A percentile compares a stretch with the other conserved stretches of the same genome.
Conservation (phyloP, 2,329 filamentous ascomycete species). For the Truncatella angustata region DNA sequence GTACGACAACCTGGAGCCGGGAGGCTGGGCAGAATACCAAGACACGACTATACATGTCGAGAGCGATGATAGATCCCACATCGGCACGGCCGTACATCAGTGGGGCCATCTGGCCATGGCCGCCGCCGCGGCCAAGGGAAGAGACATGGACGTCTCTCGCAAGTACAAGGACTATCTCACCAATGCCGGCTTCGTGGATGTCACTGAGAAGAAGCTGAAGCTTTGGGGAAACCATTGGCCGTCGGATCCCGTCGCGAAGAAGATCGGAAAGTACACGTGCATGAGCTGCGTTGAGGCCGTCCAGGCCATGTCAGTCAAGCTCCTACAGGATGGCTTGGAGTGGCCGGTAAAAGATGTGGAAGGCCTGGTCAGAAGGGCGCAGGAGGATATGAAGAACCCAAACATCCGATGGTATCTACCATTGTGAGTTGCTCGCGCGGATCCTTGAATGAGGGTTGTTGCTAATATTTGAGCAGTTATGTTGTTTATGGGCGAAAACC, state of each 20-base stretch:
- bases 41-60: slow-evolving; percentile 3
- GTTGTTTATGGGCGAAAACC: no score
- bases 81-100: slow-evolving; percentile 2
- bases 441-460: no score
- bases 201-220: slow-evolving; percentile 1
- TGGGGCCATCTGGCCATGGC: slow-evolving; percentile 1
- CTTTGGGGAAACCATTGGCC: slow-evolving; percentile 8
- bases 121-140: slow-evolving; percentile 2
- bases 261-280: background rate
- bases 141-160: slow-evolving; percentile 6
- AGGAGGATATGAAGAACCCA: no score
- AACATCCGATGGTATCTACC: no score
- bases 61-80: slow-evolving; percentile 4
- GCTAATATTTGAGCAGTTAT: no score
- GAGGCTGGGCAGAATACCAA: slow-evolving; percentile 12
- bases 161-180: slow-evolving; percentile 9
- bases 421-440: no score
- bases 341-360: no score
- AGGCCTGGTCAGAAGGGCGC: no score
- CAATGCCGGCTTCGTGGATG: slow-evolving; percentile 8
- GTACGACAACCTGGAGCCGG: slow-evolving; percentile 3
- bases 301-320: background rate
- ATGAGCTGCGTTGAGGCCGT: slow-evolving; percentile 2
- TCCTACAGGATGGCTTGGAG: background rate
- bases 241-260: background rate